Evolutionary conservation across 2,329 filamentous ascomycete species (phyloP).

Genomic region (Metarhizium sp.): DNA sequence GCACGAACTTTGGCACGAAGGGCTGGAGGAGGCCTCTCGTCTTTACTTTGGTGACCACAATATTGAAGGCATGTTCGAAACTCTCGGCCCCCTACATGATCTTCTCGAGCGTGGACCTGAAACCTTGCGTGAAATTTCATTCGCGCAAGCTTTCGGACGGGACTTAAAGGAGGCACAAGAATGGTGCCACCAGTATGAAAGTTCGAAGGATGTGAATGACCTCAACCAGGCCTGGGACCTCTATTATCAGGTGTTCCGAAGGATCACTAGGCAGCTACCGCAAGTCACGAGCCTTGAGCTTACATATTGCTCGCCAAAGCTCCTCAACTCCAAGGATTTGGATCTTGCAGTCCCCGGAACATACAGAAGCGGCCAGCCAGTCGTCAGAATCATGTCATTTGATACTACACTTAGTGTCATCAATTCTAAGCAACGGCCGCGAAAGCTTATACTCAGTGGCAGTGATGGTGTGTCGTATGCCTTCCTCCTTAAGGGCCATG

Average conservation of each 20-base stretch:
- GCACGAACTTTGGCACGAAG: slow-evolving; percentile 99
- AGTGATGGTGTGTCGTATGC: slow-evolving; percentile 83
- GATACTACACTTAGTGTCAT: slow-evolving; percentile 87
- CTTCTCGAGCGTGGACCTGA: slow-evolving; percentile 86
- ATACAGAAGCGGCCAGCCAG: slow-evolving; percentile 67
- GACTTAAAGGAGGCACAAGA: slow-evolving; percentile 92
- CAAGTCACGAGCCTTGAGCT: slow-evolving; percentile 89
- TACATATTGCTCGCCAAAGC: slow-evolving; percentile 91
- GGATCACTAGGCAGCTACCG: slow-evolving; percentile 86
- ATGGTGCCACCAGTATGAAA: slow-evolving; percentile 88
- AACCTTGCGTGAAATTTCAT: slow-evolving; percentile 91
- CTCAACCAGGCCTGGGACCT: slow-evolving; percentile 98
- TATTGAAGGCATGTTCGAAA: slow-evolving; percentile 93
- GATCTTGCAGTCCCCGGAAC: slow-evolving; percentile 94
- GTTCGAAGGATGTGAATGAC: slow-evolving; percentile 83
- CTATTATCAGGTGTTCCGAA: slow-evolving; percentile 96
- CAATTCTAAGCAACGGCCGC: slow-evolving; percentile 89
- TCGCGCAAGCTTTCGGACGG: slow-evolving; percentile 92
- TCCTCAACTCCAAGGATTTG: slow-evolving; percentile 76
- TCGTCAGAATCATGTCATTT: slow-evolving; percentile 82
- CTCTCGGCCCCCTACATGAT: slow-evolving; percentile 81
- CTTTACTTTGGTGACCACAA: slow-evolving; percentile 97
- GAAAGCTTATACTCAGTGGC: slow-evolving; percentile 79
- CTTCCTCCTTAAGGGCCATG: slow-evolving; percentile 94
- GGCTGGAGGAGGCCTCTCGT: slow-evolving; percentile 88